Percentiles rank a stretch among this genome's conserved stretches.
Conservation (phyloP, 352 stramenopile species). For the Pythium rhizo-oryzae region DNA sequence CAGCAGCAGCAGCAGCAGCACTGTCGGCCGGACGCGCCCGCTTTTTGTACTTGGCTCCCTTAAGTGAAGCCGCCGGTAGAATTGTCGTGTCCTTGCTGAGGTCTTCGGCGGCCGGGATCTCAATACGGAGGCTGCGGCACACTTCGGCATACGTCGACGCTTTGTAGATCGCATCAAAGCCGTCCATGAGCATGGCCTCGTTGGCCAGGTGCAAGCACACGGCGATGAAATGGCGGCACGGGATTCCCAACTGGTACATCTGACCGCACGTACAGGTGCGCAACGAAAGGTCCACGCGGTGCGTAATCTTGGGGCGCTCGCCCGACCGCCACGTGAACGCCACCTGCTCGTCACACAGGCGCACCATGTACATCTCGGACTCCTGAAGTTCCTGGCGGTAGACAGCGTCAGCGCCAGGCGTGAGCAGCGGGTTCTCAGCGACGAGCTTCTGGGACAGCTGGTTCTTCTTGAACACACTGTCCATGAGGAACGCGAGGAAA, state of each 20-base stretch:
- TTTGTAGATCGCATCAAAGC: slow-evolving; percentile 80
- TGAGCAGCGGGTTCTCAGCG: slow-evolving; percentile 48
- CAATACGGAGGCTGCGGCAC: slow-evolving; percentile 67
- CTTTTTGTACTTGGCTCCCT: slow-evolving; percentile 67
- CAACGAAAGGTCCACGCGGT: slow-evolving; percentile 59
- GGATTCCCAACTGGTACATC: slow-evolving; percentile 76
- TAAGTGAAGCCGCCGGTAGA: slow-evolving; percentile 48
- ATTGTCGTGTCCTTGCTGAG: slow-evolving; percentile 72
- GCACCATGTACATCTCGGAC: slow-evolving; percentile 59
- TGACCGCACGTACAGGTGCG: slow-evolving; percentile 67
- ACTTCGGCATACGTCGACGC: slow-evolving; percentile 54
- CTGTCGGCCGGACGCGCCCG: slow-evolving; percentile 36
- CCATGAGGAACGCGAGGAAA: slow-evolving; percentile 82
- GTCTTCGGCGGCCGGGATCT: slow-evolving; percentile 74
- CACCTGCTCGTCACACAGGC: slow-evolving; percentile 68
- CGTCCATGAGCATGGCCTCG: slow-evolving; percentile 55
- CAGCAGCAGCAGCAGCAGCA: neutral
- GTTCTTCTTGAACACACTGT: slow-evolving; percentile 72
- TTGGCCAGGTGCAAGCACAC: slow-evolving; percentile 62
- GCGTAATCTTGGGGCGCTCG: slow-evolving; percentile 67
- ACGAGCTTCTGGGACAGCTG: slow-evolving; percentile 62
- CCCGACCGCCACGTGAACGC: slow-evolving; percentile 74
- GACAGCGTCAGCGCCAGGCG: slow-evolving; percentile 59
- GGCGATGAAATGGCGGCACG: slow-evolving; percentile 80
- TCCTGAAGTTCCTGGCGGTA: slow-evolving; percentile 68